Percentiles rank a stretch among this genome's conserved stretches.
Conservation (phyloP, 2,329 filamentous ascomycete genomes). For the Botryosphaeria dothidea region DNA sequence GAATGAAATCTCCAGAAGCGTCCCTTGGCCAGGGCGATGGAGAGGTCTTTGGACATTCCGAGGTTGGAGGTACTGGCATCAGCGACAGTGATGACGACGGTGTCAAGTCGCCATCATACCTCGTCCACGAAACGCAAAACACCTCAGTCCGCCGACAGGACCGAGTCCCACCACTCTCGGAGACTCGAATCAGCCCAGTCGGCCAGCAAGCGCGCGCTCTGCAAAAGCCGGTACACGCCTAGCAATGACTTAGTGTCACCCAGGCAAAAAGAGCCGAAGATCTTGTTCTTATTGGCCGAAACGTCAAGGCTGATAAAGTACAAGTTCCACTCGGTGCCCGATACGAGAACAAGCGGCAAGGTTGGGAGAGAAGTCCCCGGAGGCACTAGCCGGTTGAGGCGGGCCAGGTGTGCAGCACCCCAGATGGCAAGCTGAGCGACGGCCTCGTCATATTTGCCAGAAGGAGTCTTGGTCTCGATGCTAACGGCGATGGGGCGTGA, state of each 20-base stretch:
- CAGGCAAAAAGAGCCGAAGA: constrained; percentile 2
- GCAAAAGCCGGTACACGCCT: constrained; percentile 17
- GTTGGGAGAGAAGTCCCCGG: constrained; percentile 16
- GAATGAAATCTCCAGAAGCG: too few species aligned
- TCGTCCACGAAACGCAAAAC: neutral
- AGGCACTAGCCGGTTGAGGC: constrained; percentile 16
- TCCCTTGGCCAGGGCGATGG: too few species aligned
- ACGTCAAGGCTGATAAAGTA: neutral
- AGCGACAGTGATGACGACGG: too few species aligned
- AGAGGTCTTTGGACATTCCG: too few species aligned
- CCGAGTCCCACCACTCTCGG: constrained; percentile 1
- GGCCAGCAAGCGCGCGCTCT: constrained; percentile 12
- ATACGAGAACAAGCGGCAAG: constrained; percentile 11
- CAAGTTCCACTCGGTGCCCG: constrained; percentile 17
- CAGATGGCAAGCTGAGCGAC: constrained; percentile 14
- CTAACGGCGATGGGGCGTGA: constrained; percentile 12
- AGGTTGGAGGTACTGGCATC: too few species aligned
- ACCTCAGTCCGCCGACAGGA: neutral
- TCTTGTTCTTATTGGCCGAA: neutral
- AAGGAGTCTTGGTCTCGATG: constrained; percentile 17
- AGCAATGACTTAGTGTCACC: constrained; percentile 3
- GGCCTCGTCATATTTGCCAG: constrained; percentile 7
- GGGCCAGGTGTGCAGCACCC: constrained; percentile 16
- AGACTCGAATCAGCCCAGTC: neutral
- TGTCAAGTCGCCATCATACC: too few species aligned